Evolutionary conservation across 2,329 filamentous ascomycete genomes (phyloP).

Genomic region (Gyromitra esculenta): DNA sequence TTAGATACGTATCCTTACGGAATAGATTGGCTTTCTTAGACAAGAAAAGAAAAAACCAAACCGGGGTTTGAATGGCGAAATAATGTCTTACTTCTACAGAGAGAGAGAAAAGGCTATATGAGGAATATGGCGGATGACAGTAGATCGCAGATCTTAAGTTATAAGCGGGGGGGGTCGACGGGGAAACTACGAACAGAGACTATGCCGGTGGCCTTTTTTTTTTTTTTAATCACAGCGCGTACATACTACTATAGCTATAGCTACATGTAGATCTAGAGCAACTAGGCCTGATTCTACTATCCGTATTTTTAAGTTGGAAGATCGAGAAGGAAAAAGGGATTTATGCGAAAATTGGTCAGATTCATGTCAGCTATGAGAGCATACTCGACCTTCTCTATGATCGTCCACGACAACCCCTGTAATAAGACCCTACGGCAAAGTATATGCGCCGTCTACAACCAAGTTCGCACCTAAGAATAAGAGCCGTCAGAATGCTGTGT

Average conservation of each 20-base stretch:
- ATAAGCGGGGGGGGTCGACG: no score
- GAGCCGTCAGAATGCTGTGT: conserved; percentile 3
- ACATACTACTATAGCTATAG: no score
- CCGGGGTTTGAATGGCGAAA: neutral
- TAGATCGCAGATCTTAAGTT: neutral
- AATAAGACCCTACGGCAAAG: conserved; percentile 19
- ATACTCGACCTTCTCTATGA: neutral
- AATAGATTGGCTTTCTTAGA: neutral
- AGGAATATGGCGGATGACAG: neutral
- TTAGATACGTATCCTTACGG: no score
- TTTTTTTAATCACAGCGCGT: no score
- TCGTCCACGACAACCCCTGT: neutral
- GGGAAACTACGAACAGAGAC: neutral
- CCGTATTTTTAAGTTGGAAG: neutral
- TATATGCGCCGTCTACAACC: conserved; percentile 47
- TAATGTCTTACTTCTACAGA: conserved; percentile 4
- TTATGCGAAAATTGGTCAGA: neutral
- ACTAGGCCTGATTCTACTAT: neutral
- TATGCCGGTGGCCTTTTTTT: neutral
- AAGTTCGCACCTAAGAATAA: conserved; percentile 41
- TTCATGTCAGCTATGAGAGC: neutral
- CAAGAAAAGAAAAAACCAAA: neutral
- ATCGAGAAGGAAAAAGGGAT: neutral
- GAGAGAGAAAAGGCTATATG: neutral
- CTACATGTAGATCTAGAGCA: no score